These are phyloP conservation scores for Amaranthus hypochondriacus DNA, from an alignment of 148 eudicot genomes.

Conservation along the genomic window DNA sequence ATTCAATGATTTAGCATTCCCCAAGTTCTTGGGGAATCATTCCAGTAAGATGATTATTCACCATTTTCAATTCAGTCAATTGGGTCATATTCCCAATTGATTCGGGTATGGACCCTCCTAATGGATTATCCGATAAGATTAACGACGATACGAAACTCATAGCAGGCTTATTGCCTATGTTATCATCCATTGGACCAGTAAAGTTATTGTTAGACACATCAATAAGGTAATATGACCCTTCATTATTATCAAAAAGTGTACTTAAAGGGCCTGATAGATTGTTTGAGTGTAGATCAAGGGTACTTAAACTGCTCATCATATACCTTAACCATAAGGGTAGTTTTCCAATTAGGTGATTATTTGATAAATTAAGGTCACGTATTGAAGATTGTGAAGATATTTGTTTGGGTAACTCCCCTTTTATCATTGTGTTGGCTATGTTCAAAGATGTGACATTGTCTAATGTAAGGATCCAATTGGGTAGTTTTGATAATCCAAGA, in stretches of 20 bases:
- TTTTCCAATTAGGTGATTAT: constrained; percentile 49
- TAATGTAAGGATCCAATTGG: too few relatives aligned
- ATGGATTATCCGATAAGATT: constrained; percentile 47
- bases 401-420: too few relatives aligned
- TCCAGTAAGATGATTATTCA: constrained; percentile 32
- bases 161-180: constrained; percentile 33
- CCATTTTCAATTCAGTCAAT: constrained; percentile 39
- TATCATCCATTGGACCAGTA: constrained; percentile 37
- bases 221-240: constrained; percentile 45
- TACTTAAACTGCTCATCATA: constrained; percentile 47
- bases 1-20: constrained; percentile 31
- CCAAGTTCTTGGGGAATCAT: constrained; percentile 48
- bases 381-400: too few relatives aligned
- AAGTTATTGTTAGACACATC: constrained; percentile 57
- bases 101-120: constrained; percentile 54
- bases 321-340: constrained; percentile 65
- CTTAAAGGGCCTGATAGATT: constrained; percentile 43
- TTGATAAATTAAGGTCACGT: constrained; percentile 43
- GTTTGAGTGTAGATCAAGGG: constrained; percentile 65
- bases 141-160: constrained; percentile 38
- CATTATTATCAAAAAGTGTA: constrained; percentile 29
- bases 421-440: too few relatives aligned
- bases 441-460: too few relatives aligned
- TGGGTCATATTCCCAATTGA: constrained; percentile 47
- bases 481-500: too few relatives aligned